Evolutionary conservation across 805 yeast genomes (phyloP).

Genomic region (Saccharomycopsis guyanensis): DNA sequence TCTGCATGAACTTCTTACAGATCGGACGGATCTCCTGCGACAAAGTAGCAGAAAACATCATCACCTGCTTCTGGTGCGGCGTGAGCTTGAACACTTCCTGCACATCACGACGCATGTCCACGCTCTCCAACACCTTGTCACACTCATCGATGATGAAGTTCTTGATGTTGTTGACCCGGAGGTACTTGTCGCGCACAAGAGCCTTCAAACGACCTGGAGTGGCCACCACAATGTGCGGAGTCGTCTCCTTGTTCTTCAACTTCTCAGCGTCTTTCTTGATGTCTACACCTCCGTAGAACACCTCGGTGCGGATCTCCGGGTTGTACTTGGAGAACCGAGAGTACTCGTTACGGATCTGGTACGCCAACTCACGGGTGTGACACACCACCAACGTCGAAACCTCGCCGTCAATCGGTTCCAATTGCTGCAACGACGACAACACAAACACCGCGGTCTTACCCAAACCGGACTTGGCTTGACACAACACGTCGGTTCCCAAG

Average conservation of each 20-base stretch:
- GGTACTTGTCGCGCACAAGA: slow-evolving; percentile 81
- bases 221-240: slow-evolving; percentile 95
- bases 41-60: slow-evolving; percentile 98
- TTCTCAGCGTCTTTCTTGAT: slow-evolving; percentile 78
- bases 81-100: slow-evolving; percentile 97
- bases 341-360: slow-evolving; percentile 95
- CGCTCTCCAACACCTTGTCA: slow-evolving; percentile 89
- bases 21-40: slow-evolving; percentile 92
- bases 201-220: slow-evolving; percentile 98
- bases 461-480: slow-evolving; percentile 99
- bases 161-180: slow-evolving; percentile 83
- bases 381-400: slow-evolving; percentile 90
- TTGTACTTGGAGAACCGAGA: slow-evolving; percentile 95
- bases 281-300: slow-evolving; percentile 93
- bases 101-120: slow-evolving; percentile 96
- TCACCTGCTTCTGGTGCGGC: slow-evolving; percentile 97
- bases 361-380: slow-evolving; percentile 98
- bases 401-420: slow-evolving; percentile 97
- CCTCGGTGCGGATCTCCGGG: slow-evolving; percentile 97
- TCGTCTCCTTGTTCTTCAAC: slow-evolving; percentile 83
- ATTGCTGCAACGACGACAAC: slow-evolving; percentile 89
- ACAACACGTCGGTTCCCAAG: slow-evolving; percentile 93
- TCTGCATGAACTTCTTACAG: slow-evolving; percentile 96
- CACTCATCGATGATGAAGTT: slow-evolving; percentile 96
- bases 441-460: slow-evolving; percentile 99